phyloP scores from a whole-genome alignment of 2,329 filamentous ascomycete genomes.

The Colletotrichum acutatum region DNA sequence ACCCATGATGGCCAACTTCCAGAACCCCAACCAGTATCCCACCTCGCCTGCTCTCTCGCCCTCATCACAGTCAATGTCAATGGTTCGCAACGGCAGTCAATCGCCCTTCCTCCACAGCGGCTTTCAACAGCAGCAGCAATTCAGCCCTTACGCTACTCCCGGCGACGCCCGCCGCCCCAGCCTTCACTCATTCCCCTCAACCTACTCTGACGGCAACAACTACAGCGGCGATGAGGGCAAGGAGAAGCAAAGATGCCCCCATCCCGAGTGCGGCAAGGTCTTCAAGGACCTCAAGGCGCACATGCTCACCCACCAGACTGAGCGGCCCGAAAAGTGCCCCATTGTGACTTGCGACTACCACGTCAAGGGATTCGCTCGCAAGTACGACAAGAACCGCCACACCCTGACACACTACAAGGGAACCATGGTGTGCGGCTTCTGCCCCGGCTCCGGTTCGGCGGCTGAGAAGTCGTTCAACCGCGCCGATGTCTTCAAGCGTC shows the following conservation, averaged over 20 bases:
- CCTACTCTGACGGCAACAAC: slow-evolving; percentile 65
- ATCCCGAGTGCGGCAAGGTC: slow-evolving; percentile 83
- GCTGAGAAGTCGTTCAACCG: slow-evolving; percentile 96
- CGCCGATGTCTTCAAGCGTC: slow-evolving; percentile 95
- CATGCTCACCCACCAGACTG: slow-evolving; percentile 92
- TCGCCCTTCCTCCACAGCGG: slow-evolving; percentile 74
- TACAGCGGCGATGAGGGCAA: slow-evolving; percentile 72
- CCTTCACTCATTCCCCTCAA: slow-evolving; percentile 74
- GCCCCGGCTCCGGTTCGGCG: slow-evolving; percentile 86
- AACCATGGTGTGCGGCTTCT: slow-evolving; percentile 97
- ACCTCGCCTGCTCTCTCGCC: slow-evolving; percentile 74
- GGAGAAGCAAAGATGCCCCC: slow-evolving; percentile 79
- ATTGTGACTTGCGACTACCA: slow-evolving; percentile 94
- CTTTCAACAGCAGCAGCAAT: slow-evolving; percentile 59
- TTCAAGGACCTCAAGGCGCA: slow-evolving; percentile 96
- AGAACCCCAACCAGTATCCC: slow-evolving; percentile 61
- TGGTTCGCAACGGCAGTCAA: slow-evolving; percentile 64
- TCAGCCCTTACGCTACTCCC: slow-evolving; percentile 64
- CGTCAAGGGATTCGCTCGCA: slow-evolving; percentile 90
- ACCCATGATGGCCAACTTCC: slow-evolving; percentile 61
- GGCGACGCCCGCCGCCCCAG: slow-evolving; percentile 71
- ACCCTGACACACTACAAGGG: slow-evolving; percentile 97
- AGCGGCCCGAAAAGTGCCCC: slow-evolving; percentile 93
- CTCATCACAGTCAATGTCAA: slow-evolving; percentile 58
- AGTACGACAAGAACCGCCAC: slow-evolving; percentile 97